Percentiles rank a stretch among this genome's conserved stretches.
Conservation (phyloP, 257 asterid species). For the Fraxinus quadrangulata region DNA sequence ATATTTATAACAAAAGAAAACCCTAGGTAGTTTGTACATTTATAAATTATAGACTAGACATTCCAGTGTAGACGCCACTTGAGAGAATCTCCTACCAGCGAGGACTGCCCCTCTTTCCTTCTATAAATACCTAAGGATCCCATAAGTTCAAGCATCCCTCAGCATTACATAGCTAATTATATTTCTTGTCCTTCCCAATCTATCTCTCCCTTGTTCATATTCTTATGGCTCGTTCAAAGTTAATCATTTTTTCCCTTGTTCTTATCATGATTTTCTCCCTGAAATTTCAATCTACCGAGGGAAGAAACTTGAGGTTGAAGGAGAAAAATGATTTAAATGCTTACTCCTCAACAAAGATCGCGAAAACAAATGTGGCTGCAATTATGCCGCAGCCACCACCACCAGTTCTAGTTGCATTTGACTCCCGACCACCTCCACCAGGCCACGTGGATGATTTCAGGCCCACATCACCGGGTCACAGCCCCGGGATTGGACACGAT, state of each 20-base stretch:
- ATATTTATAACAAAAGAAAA: too few relatives aligned
- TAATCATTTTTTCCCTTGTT: conserved; percentile 37
- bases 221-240: conserved; percentile 43
- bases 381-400: conserved; percentile 22
- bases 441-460: conserved; percentile 57
- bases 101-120: conserved; percentile 33
- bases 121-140: conserved; percentile 47
- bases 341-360: background rate
- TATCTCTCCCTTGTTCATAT: background rate
- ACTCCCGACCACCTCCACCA: conserved; percentile 36
- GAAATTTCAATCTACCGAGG: conserved; percentile 33
- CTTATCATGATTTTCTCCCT: conserved; percentile 36
- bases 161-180: background rate
- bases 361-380: conserved; percentile 19
- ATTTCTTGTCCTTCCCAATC: background rate
- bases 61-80: background rate
- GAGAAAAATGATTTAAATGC: conserved; percentile 17
- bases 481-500: conserved; percentile 66
- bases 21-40: background rate
- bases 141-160: conserved; percentile 30
- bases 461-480: conserved; percentile 63
- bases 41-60: background rate
- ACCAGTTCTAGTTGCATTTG: conserved; percentile 22
- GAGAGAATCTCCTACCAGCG: conserved; percentile 40
- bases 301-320: conserved; percentile 36